Evolutionary conservation across 2,329 filamentous ascomycete species (phyloP), one percentile per base, ranked within the genome.

Genomic region (Corinectria fuckeliana): DNA sequence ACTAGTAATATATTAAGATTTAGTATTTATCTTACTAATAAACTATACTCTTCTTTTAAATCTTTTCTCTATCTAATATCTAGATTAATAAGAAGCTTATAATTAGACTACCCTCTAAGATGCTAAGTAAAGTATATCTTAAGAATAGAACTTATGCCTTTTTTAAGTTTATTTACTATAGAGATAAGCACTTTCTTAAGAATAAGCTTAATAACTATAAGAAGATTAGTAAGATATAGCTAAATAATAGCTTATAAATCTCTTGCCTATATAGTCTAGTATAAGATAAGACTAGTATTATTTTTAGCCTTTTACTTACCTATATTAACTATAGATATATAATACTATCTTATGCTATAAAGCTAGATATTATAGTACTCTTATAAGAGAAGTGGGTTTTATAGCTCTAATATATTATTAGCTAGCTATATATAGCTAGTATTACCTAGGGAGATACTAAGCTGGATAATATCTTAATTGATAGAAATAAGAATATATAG

Each of bases 221-320:
- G 8, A 58, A 54, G 39, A 68, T 66, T 21, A 28, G 42, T 5
- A 47, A 59, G 3, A 42, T 58, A 10, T 3, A 5, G 5, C 41
- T 65, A n/a, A 54, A 62, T 20, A 11, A 20, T 7, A 16, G 20
- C 3, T 14, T 66, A 8, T 45, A 34, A 13, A 58, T 68, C 9
- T 57, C 62, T 20, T 56, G 59, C 14, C 59, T 65, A 28, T 56
- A 30, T 32, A 58, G 56, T 8, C 5, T 65, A 10, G 62, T 62
- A 3, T 18, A 18, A 20, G 18, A 23, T 41, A 18, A 41, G 11
- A 5, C 18, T 4, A 18, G 38, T 21, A 13, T 5, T 5, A 10
- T 41, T 9, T 11, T 41, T 21, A 18, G 38, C 8, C 38, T 41
- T 13, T 21, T 41, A 4, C 18, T 21, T 2, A 42, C 39, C 11